A percentile compares a stretch with the other conserved stretches of the same genome.
phyloP scores from a whole-genome alignment of 371 early-diverging fungal genomes.

The Polyrhizophydium stewartii region DNA sequence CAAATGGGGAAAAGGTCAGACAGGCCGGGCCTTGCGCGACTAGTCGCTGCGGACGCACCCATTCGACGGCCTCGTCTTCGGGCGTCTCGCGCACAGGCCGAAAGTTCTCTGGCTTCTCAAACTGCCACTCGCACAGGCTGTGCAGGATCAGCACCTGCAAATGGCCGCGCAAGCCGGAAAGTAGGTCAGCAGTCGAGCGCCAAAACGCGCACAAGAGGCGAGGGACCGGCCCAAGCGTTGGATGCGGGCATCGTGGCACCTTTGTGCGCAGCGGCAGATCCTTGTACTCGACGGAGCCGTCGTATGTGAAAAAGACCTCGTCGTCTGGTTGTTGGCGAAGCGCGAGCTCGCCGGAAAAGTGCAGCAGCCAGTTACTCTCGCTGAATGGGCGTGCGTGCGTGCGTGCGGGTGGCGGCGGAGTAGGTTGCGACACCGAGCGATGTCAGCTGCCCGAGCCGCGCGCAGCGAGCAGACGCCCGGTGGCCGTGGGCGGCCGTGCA shows the following conservation, averaged over 20 bases:
- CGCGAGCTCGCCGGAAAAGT: conserved; percentile 50
- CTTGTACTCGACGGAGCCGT: conserved; percentile 30
- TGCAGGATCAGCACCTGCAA: conserved; percentile 16
- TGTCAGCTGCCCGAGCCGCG: too few species aligned
- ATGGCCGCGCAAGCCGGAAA: too few species aligned
- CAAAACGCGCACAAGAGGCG: too few species aligned
- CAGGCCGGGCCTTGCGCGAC: too few species aligned
- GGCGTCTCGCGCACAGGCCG: conserved; percentile 50
- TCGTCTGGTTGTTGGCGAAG: conserved; percentile 31
- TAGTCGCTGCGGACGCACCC: conserved; percentile 54
- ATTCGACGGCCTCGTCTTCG: conserved; percentile 55
- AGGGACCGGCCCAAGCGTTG: too few species aligned
- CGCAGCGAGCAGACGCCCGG: too few species aligned
- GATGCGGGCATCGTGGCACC: conserved; percentile 18
- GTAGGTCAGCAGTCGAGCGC: not conserved
- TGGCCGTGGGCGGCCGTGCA: too few species aligned
- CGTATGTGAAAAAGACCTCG: conserved; percentile 16
- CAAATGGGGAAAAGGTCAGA: not conserved
- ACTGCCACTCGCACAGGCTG: conserved; percentile 54
- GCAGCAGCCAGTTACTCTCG: conserved; percentile 53
- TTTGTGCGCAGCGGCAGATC: conserved; percentile 38
- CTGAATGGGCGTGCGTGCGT: too few species aligned
- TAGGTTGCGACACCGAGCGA: too few species aligned
- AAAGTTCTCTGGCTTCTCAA: conserved; percentile 62
- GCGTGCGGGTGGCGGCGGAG: too few species aligned